phyloP scores from a whole-genome alignment of 2,329 filamentous ascomycete species.

The Thelonectria rubi region DNA sequence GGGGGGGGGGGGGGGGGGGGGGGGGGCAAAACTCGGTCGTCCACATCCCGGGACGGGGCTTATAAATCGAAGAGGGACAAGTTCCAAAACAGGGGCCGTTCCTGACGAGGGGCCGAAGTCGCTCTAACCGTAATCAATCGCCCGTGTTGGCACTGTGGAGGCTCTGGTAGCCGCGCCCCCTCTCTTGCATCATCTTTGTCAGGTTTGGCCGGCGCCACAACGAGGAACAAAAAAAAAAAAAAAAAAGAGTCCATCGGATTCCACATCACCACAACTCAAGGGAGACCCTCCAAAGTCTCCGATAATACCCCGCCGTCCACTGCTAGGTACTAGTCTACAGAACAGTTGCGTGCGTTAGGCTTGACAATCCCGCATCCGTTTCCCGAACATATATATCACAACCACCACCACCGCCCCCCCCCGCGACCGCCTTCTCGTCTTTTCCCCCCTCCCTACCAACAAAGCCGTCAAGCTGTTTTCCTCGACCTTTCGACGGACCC shows the following conservation, averaged over 20 bases:
- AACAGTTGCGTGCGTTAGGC: conserved; percentile 5
- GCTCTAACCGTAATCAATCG: conserved; percentile 25
- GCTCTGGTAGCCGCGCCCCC: neutral
- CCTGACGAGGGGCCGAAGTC: conserved; percentile 16
- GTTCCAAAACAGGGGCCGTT: neutral
- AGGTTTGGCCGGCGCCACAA: neutral
- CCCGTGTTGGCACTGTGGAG: conserved; percentile 12
- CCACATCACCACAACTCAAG: conserved; percentile 20
- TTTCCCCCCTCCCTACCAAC: conserved; percentile 20
- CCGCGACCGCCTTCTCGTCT: conserved; percentile 10
- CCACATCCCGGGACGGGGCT: neutral
- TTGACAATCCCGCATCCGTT: neutral
- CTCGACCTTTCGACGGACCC: conserved; percentile 77
- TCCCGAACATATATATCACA: neutral
- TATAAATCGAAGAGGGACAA: neutral
- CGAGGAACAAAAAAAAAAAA: neutral
- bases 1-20: too few relatives aligned
- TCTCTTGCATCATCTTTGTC: conserved; percentile 1
- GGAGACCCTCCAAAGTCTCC: conserved; percentile 19
- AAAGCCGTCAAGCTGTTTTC: conserved; percentile 87
- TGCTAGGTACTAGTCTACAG: neutral
- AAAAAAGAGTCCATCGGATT: neutral
- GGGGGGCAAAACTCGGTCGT: too few relatives aligned
- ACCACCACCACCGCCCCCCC: conserved; percentile 17
- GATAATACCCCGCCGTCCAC: conserved; percentile 26